Percentiles rank a stretch among this genome's conserved stretches.
These are phyloP conservation scores for Chytridium lagenaria DNA, from an alignment of 371 early-diverging fungal genomes.

Conservation along the genomic window DNA sequence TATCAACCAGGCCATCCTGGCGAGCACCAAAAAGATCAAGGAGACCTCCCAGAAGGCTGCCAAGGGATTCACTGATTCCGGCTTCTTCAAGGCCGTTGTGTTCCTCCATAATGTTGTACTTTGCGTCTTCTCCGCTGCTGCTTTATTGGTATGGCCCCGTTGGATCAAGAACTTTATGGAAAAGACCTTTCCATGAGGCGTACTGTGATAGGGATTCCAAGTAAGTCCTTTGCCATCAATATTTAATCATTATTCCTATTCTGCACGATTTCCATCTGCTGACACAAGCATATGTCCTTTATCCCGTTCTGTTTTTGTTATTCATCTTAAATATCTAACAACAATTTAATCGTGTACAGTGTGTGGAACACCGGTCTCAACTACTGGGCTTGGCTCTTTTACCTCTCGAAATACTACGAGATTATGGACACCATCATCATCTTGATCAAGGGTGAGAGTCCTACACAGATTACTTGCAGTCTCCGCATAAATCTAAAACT, in stretches of 20 bases:
- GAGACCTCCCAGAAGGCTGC: not conserved
- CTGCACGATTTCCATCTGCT: too few species aligned
- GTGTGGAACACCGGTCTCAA: conserved; percentile 75
- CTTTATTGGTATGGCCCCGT: conserved; percentile 67
- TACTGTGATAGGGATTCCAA: conserved; percentile 14
- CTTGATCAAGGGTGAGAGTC: conserved; percentile 78
- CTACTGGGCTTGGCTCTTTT: conserved; percentile 82
- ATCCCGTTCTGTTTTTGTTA: too few species aligned
- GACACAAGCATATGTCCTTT: too few species aligned
- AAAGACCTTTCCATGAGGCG: conserved; percentile 48
- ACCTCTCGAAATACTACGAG: conserved; percentile 88
- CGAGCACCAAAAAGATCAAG: not conserved
- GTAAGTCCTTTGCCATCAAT: conserved; percentile 63
- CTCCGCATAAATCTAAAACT: too few species aligned
- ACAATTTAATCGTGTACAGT: not conserved
- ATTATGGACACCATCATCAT: conserved; percentile 87
- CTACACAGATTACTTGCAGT: too few species aligned
- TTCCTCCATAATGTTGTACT: conserved; percentile 77
- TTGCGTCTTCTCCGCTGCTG: conserved; percentile 72
- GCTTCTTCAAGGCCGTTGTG: conserved; percentile 71
- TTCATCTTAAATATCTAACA: too few species aligned
- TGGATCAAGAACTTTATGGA: conserved; percentile 59
- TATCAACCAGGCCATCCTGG: conserved; percentile 10
- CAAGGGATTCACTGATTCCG: not conserved
- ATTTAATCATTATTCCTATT: too few species aligned